Evolutionary conservation across 2,329 filamentous ascomycete genomes (phyloP), one percentile per base, ranked within the genome.

Genomic region (Sporothrix mexicana): DNA sequence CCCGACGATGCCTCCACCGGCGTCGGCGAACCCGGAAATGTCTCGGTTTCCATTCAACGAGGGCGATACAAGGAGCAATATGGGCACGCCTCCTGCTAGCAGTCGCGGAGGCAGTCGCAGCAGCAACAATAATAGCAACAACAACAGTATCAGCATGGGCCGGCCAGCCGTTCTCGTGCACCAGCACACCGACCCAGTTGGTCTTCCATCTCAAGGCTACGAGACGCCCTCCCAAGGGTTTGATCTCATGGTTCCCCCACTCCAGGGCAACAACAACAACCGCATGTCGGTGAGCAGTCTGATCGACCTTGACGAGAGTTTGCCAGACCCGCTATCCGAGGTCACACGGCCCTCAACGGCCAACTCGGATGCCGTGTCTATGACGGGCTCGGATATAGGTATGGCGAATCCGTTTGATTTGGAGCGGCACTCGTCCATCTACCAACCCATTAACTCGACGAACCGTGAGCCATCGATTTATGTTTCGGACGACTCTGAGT

Each of bases 351-450:
- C 88, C 0, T 89, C 88, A 1, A 89, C 88, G 0, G 88, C 88
- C 12, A 86, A 89, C 78, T 91, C 88, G 0, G 88, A 90, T 74
- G 86, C 84, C 13, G 85, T 79, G 1, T 89, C 87, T 0, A 81
- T 89, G 12, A 83, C 84, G 8, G 88, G 88, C 69, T 88, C 88
- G 0, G 87, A 90, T 72, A 79, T 87, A 45, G 85, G 87, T 13
- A 83, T 84, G 13, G 84, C 83, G 1, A 88, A 88, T 76, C 88
- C 89, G 0, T 91, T 91, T 73, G 88, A 90, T 71, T 82, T 91
- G 3, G 89, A 91, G 78, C 85, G 86, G n/a, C 88, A 90, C 76
- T 83, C 87, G 1, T 90, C 88, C 0, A 80, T 89, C 1, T 88
- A 89, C 74, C 76, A 77, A 72, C 77, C 79, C 12, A 62, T 55